These are phyloP conservation scores for Dioscorea alata DNA, from an alignment of 106 monocot species.

Conservation along the genomic window DNA sequence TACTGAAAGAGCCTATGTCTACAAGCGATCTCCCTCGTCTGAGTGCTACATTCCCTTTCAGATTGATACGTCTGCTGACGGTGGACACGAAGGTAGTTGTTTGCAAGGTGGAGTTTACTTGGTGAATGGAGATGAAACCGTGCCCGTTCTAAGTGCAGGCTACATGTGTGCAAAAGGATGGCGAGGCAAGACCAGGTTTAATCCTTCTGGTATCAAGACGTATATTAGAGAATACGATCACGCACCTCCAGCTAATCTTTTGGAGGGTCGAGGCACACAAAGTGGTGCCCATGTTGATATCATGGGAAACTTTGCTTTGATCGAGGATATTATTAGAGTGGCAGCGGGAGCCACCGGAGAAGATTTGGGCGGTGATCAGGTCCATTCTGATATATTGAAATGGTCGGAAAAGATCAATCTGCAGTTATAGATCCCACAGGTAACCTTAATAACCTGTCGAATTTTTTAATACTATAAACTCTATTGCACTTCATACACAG, in stretches of 20 bases:
- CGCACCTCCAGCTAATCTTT: conserved; percentile 75
- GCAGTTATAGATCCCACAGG: conserved; percentile 28
- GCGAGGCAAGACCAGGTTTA: conserved; percentile 90
- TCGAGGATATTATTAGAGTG: conserved; percentile 93
- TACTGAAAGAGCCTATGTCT: conserved; percentile 93
- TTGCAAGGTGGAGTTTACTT: conserved; percentile 74
- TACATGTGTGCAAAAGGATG: conserved; percentile 97
- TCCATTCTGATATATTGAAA: conserved; percentile 93
- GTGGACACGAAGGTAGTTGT: conserved; percentile 46
- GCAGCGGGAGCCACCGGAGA: conserved; percentile 93
- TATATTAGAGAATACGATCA: conserved; percentile 84
- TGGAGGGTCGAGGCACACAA: conserved; percentile 94
- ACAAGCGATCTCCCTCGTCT: conserved; percentile 62
- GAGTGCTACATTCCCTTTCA: conserved; percentile 96
- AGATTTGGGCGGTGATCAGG: conserved; percentile 78
- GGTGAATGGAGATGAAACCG: conserved; percentile 90
- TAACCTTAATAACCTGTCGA: too few relatives aligned
- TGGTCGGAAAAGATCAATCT: conserved; percentile 92
- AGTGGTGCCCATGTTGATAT: conserved; percentile 99
- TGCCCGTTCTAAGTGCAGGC: conserved; percentile 88
- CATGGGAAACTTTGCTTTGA: conserved; percentile 96
- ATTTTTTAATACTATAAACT: too few relatives aligned
- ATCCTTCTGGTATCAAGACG: conserved; percentile 82
- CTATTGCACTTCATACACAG: too few relatives aligned
- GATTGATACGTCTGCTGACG: conserved; percentile 82